Evolutionary conservation across 768 basidiomycete species (phyloP), one percentile per base, ranked within the genome.

Genomic region (Xanthoconium stramineum): DNA sequence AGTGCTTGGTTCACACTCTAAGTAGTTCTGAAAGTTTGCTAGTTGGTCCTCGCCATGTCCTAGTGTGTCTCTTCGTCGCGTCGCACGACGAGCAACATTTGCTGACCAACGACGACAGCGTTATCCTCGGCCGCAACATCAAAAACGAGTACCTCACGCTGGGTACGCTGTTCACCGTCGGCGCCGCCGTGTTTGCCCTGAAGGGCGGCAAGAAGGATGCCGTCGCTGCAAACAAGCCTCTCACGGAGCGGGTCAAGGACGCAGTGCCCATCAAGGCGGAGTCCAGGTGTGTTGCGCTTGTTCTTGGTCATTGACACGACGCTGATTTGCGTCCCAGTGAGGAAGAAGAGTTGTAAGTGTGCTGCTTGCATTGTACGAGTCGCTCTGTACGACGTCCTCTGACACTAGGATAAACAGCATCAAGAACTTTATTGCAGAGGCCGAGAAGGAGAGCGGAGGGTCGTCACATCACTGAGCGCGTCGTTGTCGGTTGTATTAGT

Each of bases 101-200:
- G 10, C 52, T 59, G 56, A 60, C 55, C 5, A 30, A 17, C 8
- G 49, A 38, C 30, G 20, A 55, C 67, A 92, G 91, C 80, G 76
- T 80, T 59, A 86, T 93, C 66, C 69, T 90, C 59, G 91, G 91
- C 71, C 88, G 90, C 61, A 81, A 80, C 69, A 79, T 93, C 66
- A 89, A 88, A 78, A 87, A 84, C 69, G 88, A 92, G 76, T 84
- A 89, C 77, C 80, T 93, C 61, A 81, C 85, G 20, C 78, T 92
- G 53, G 84, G 81, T 52, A 83, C 85, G 38, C 80, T 93, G 54
- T 73, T 78, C 46, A 75, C 82, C 48, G 83, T 83, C 56, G 81
- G 82, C 53, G 71, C 80, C 53, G 78, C 80, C 37, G 77, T 77
- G 61, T 78, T 80, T 50, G 76, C 83, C 39, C 76, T 78, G 53